phyloP scores from a whole-genome alignment of 1,139 yeast species.

The Pichia sp. region DNA sequence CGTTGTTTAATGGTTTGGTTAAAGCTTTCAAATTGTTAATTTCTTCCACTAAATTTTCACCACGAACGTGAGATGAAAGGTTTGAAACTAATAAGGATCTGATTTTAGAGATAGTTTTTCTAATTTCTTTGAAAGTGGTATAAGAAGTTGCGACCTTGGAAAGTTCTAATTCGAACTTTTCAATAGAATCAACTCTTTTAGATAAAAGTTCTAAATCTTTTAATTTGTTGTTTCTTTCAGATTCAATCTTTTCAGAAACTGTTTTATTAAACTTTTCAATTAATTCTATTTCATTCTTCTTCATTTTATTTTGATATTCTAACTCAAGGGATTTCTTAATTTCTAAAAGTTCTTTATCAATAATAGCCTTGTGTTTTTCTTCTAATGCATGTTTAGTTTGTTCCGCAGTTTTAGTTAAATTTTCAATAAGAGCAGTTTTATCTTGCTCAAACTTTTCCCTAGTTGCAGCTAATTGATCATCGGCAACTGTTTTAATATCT shows the following conservation, averaged over 20 bases:
- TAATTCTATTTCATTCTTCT: slow-evolving; percentile 65
- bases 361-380: slow-evolving; percentile 52
- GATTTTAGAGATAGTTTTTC: slow-evolving; percentile 51
- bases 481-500: slow-evolving; percentile 40
- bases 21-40: slow-evolving; percentile 30
- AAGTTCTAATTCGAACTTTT: slow-evolving; percentile 51
- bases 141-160: slow-evolving; percentile 52
- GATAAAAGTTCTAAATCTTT: slow-evolving; percentile 59
- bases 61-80: slow-evolving; percentile 30
- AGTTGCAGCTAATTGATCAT: slow-evolving; percentile 42
- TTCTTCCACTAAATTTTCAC: slow-evolving; percentile 29
- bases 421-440: slow-evolving; percentile 46
- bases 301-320: slow-evolving; percentile 73
- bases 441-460: slow-evolving; percentile 47
- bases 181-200: slow-evolving; percentile 51
- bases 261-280: slow-evolving; percentile 65
- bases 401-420: slow-evolving; percentile 43
- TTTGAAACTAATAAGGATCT: slow-evolving; percentile 38
- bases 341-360: slow-evolving; percentile 62
- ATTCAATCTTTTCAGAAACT: slow-evolving; percentile 59
- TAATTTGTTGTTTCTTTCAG: slow-evolving; percentile 78
- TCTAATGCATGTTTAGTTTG: slow-evolving; percentile 59
- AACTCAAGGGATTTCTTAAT: slow-evolving; percentile 61
- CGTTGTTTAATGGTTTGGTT: slow-evolving; percentile 26
- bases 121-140: slow-evolving; percentile 51